Evolutionary conservation across 1,139 yeast species (phyloP).

Genomic region (Blastobotrys proliferans): DNA sequence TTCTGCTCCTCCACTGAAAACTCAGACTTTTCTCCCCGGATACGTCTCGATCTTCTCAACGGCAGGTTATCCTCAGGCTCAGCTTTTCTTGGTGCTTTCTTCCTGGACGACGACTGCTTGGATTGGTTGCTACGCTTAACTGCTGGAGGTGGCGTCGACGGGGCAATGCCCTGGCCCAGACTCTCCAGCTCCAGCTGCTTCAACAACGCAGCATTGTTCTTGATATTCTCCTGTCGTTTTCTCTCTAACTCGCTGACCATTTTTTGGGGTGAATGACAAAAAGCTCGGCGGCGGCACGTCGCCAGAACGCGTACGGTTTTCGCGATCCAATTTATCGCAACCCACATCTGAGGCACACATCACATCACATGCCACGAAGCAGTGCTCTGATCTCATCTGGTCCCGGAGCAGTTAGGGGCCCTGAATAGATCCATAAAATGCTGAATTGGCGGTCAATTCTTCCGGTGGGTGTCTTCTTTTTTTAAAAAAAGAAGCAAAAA

Average conservation of each 20-base stretch:
- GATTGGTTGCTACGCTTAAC: conserved; percentile 33
- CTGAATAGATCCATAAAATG: too few species aligned
- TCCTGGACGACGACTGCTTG: conserved; percentile 11
- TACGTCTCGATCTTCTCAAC: conserved; percentile 33
- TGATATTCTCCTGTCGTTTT: conserved; percentile 29
- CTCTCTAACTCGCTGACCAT: conserved; percentile 24
- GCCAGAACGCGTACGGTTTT: too few species aligned
- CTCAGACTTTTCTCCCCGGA: conserved; percentile 34
- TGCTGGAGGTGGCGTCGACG: conserved; percentile 10
- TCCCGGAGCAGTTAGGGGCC: too few species aligned
- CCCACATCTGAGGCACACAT: neutral
- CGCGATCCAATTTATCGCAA: neutral
- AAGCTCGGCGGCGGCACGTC: neutral
- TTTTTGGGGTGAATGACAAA: neutral
- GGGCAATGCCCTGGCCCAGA: conserved; percentile 25
- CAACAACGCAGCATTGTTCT: conserved; percentile 26
- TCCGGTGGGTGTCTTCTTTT: too few species aligned
- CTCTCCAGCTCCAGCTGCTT: conserved; percentile 31
- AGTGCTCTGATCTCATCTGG: too few species aligned
- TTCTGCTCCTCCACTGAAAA: conserved; percentile 22
- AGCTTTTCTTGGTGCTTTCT: conserved; percentile 15
- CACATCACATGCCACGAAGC: too few species aligned
- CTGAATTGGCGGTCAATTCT: too few species aligned
- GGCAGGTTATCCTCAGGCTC: conserved; percentile 19
- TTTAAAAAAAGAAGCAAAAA: too few species aligned